A percentile compares a stretch with the other conserved stretches of the same genome.
Evolutionary conservation across 176 grass and related monocot genomes (phyloP).

Genomic region (Triticum monococcum): DNA sequence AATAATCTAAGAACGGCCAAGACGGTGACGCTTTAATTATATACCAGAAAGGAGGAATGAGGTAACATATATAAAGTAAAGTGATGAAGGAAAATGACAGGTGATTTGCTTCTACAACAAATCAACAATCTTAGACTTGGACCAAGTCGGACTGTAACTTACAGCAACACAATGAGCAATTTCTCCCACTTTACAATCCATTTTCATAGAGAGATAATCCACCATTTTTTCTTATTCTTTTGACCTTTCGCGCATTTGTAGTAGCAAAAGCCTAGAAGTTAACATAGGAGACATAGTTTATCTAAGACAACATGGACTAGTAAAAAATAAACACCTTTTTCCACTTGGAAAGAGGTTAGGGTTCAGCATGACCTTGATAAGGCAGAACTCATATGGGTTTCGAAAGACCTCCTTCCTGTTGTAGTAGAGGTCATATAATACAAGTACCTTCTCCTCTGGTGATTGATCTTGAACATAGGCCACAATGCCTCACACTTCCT

Average conservation of each 20-base stretch:
- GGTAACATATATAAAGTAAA: background rate
- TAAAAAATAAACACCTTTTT: too few relatives aligned
- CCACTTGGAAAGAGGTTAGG: too few relatives aligned
- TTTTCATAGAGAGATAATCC: background rate
- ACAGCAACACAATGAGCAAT: background rate
- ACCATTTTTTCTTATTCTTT: background rate
- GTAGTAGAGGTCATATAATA: conserved; percentile 37
- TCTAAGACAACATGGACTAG: background rate
- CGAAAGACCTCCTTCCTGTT: too few relatives aligned
- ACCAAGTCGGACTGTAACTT: background rate
- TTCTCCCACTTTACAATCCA: background rate
- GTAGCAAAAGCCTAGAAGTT: too few relatives aligned
- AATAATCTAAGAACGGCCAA: background rate
- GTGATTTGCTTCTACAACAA: background rate
- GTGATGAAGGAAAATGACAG: background rate
- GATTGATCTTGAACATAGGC: conserved; percentile 26
- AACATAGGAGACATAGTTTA: background rate
- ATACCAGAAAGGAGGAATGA: background rate
- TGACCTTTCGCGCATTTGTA: background rate
- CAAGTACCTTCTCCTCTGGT: conserved; percentile 8
- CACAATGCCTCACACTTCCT: background rate
- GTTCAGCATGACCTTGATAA: too few relatives aligned
- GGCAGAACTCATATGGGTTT: too few relatives aligned
- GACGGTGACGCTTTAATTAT: background rate
- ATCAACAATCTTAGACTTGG: background rate